These are phyloP conservation scores for Solanum corneliomulleri DNA, from an alignment of 257 asterid species.

Conservation along the genomic window DNA sequence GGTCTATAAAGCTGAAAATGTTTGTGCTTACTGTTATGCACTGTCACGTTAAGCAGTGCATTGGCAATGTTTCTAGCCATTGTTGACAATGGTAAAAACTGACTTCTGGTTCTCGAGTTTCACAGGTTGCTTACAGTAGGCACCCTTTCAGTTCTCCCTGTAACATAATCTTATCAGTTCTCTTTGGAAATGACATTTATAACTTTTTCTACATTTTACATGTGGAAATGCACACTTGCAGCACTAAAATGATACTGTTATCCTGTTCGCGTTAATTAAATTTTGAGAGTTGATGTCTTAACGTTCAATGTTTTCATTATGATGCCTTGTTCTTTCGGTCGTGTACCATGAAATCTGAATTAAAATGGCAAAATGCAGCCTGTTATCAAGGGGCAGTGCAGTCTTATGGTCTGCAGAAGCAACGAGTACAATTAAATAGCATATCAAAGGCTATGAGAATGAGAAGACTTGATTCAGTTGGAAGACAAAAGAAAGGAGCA, in stretches of 20 bases:
- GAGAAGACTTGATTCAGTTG: neutral
- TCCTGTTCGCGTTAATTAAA: neutral
- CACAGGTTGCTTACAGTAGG: neutral
- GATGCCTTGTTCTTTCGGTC: neutral
- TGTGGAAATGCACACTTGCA: neutral
- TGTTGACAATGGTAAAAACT: neutral
- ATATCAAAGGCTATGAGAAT: neutral
- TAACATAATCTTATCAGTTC: neutral
- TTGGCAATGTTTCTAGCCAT: neutral
- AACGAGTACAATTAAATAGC: neutral
- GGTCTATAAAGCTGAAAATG: neutral
- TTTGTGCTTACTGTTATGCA: neutral
- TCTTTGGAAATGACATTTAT: neutral
- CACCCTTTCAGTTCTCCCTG: neutral
- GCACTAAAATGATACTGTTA: neutral
- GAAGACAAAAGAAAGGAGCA: neutral
- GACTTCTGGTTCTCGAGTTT: neutral
- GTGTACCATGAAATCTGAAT: neutral
- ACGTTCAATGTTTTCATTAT: neutral
- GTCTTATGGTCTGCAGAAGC: neutral
- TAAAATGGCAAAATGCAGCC: slow-evolving; percentile 19
- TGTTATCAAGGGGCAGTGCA: slow-evolving; percentile 11
- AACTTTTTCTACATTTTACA: neutral
- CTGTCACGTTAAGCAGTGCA: neutral
- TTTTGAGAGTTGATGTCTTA: neutral